Conservation (phyloP, 1,284 basidiomycete species). For the Omphalotus olearius region DNA sequence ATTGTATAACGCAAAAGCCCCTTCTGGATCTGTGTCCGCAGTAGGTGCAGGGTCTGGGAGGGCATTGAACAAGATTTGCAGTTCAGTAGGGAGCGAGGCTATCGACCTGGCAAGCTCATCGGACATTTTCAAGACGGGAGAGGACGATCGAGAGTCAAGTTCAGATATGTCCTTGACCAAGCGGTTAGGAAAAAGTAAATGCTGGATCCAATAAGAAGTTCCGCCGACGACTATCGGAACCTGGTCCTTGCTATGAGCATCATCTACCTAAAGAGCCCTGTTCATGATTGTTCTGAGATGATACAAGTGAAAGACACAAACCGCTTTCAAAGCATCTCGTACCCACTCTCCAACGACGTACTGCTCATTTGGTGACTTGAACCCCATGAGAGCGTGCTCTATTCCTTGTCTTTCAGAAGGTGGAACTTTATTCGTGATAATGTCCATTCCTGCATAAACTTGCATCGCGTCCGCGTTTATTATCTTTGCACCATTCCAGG, state of each 20-base stretch:
- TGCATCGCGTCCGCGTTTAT: conserved; percentile 99
- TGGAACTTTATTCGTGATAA: conserved; percentile 95
- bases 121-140: conserved; percentile 12
- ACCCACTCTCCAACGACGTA: conserved; percentile 89
- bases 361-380: conserved; percentile 82
- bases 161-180: conserved; percentile 30
- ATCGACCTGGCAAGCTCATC: conserved; percentile 12
- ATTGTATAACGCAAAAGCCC: conserved; percentile 59
- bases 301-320: conserved; percentile 31
- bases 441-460: conserved; percentile 89
- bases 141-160: background rate
- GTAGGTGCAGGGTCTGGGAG: conserved; percentile 34
- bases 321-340: conserved; percentile 64
- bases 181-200: conserved; percentile 79
- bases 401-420: conserved; percentile 74
- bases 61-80: conserved; percentile 12
- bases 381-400: conserved; percentile 86
- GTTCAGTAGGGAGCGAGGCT: conserved; percentile 10
- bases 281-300: background rate
- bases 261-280: conserved; percentile 53
- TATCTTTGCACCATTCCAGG: conserved; percentile 65
- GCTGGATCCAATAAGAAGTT: conserved; percentile 97
- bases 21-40: conserved; percentile 46
- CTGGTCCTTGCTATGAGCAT: conserved; percentile 54
- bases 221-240: conserved; percentile 93